A percentile compares a stretch with the other conserved stretches of the same genome.
These are phyloP conservation scores for Herpetomonas tarakana DNA, from an alignment of 208 protist genomes.

Conservation along the genomic window DNA sequence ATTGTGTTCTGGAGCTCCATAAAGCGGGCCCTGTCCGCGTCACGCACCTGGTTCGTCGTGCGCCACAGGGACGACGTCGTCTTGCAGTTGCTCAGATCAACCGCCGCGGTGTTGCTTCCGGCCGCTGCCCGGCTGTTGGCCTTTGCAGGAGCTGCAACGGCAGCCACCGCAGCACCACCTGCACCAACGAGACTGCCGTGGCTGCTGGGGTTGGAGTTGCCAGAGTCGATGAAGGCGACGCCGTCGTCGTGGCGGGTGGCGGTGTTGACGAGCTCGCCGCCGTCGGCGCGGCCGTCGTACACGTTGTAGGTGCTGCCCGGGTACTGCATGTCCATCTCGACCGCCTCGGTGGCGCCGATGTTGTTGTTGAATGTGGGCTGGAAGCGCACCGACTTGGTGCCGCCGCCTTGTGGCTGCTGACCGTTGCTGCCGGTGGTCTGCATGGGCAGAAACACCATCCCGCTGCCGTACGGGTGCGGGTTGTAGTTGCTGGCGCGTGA, in stretches of 20 bases:
- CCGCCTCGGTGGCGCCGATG: constrained; percentile 31
- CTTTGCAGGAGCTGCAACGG: neutral
- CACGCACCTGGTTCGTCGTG: constrained; percentile 79
- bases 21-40: constrained; percentile 67
- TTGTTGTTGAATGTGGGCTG: constrained; percentile 62
- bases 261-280: neutral
- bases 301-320: constrained; percentile 81
- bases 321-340: constrained; percentile 57
- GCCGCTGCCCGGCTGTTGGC: neutral
- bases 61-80: constrained; percentile 71
- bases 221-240: constrained; percentile 10
- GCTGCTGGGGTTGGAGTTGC: constrained; percentile 10
- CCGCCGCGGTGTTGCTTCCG: constrained; percentile 8
- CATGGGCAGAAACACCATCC: constrained; percentile 67
- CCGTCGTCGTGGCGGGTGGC: neutral
- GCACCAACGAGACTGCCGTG: neutral
- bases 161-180: neutral
- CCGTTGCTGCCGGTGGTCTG: constrained; percentile 14
- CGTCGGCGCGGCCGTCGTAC: constrained; percentile 28
- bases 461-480: constrained; percentile 70
- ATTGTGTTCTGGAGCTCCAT: constrained; percentile 72
- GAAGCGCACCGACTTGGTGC: constrained; percentile 18
- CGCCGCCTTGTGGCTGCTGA: neutral
- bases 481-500: constrained; percentile 44
- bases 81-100: constrained; percentile 19